Evolutionary conservation across 257 asterid genomes (phyloP).

Genomic region (Forsythia suspensa): DNA sequence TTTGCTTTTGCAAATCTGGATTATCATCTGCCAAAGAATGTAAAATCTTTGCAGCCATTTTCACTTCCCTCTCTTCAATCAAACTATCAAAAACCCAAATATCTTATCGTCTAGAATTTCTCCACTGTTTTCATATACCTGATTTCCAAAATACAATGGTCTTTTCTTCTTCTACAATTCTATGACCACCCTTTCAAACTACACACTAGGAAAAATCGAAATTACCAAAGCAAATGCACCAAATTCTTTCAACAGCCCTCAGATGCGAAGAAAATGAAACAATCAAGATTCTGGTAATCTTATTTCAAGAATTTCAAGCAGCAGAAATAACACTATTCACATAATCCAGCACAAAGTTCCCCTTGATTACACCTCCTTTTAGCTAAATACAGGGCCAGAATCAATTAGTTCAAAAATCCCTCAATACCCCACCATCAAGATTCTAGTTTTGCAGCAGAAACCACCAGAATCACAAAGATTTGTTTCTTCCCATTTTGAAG

Average conservation of each 20-base stretch:
- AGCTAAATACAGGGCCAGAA: constrained; percentile 24
- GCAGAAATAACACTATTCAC: constrained; percentile 1
- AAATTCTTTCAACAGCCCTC: not conserved
- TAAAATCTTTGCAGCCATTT: constrained; percentile 84
- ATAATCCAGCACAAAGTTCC: not conserved
- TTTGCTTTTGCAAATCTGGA: constrained; percentile 82
- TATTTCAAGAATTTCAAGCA: constrained; percentile 14
- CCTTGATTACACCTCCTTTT: not conserved
- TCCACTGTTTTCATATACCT: not conserved
- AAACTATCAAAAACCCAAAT: constrained; percentile 17
- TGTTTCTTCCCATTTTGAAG: no score
- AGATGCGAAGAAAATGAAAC: not conserved
- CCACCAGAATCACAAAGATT: not conserved
- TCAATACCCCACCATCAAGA: not conserved
- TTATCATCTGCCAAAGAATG: constrained; percentile 83
- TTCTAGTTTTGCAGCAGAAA: not conserved
- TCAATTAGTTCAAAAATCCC: not conserved
- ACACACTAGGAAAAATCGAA: not conserved
- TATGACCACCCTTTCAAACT: not conserved
- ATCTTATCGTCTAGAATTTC: not conserved
- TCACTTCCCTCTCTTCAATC: constrained; percentile 22
- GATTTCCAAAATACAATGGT: not conserved
- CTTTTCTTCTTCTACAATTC: not conserved
- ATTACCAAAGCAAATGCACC: not conserved
- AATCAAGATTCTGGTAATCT: not conserved